phyloP scores from a whole-genome alignment of 495 filamentous ascomycete species.

The Pseudomonodictys pantanalensis region DNA sequence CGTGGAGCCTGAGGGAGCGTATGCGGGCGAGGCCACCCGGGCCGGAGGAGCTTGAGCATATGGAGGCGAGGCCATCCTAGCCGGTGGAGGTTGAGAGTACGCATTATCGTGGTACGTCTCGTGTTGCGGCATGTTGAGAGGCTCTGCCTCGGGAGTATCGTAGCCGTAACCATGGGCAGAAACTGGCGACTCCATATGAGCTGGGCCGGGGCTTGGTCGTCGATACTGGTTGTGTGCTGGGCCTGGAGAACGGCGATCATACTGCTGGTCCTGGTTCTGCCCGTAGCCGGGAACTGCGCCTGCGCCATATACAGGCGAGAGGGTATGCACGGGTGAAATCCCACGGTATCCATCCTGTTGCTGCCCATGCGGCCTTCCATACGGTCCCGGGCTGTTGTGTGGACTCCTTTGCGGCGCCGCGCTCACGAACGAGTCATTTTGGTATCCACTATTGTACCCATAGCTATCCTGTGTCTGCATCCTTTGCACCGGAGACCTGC shows the following conservation, averaged over 20 bases:
- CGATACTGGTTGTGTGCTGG: slow-evolving; percentile 12
- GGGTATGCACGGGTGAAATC: slow-evolving; percentile 1
- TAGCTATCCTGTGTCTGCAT: slow-evolving; percentile 16
- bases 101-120: neutral
- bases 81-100: neutral
- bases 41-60: neutral
- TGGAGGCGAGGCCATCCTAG: neutral
- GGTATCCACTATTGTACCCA: slow-evolving; percentile 18
- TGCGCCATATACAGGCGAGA: slow-evolving; percentile 15
- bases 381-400: slow-evolving; percentile 10
- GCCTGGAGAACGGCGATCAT: slow-evolving; percentile 3
- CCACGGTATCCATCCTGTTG: slow-evolving; percentile 10
- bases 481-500: slow-evolving; percentile 19
- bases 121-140: neutral
- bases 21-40: neutral
- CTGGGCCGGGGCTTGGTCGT: neutral
- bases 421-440: slow-evolving; percentile 21
- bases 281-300: slow-evolving; percentile 8
- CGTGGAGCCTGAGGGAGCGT: slow-evolving; percentile 6
- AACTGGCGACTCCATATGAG: neutral
- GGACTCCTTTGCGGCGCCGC: slow-evolving; percentile 9
- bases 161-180: slow-evolving; percentile 4
- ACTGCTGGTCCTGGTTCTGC: slow-evolving; percentile 15
- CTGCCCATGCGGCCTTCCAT: slow-evolving; percentile 12
- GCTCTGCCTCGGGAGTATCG: neutral